A percentile compares a stretch with the other conserved stretches of the same genome.
These are phyloP conservation scores for Xylaria arbuscula DNA, from an alignment of 2,329 filamentous ascomycete species.

Conservation along the genomic window DNA sequence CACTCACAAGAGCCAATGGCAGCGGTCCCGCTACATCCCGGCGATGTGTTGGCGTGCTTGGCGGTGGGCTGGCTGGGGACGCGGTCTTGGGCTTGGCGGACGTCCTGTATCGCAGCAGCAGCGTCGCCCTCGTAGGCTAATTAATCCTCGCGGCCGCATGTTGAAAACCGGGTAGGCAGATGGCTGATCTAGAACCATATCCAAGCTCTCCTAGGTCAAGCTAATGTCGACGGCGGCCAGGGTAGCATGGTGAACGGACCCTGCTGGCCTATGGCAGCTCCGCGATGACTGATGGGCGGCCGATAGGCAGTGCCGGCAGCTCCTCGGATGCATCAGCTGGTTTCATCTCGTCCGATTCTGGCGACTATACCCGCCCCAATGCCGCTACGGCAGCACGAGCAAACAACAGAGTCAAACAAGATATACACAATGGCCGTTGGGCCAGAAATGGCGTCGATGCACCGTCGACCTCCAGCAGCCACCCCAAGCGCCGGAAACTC, in stretches of 20 bases:
- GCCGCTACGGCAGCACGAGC: constrained; percentile 13
- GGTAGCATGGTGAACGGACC: constrained; percentile 14
- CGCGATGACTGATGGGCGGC: constrained; percentile 1
- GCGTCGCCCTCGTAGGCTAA: background rate
- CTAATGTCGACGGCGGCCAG: constrained; percentile 14
- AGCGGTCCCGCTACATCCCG: constrained; percentile 2
- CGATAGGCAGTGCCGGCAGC: constrained; percentile 17
- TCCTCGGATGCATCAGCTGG: constrained; percentile 14
- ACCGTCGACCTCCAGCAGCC: background rate
- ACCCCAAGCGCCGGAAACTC: background rate
- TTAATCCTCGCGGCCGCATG: background rate
- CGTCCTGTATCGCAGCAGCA: background rate
- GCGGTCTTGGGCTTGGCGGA: background rate
- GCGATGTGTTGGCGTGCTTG: constrained; percentile 16
- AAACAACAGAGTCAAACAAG: constrained; percentile 14
- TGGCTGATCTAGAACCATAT: constrained; percentile 22
- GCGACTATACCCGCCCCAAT: constrained; percentile 19
- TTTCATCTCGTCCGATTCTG: constrained; percentile 19
- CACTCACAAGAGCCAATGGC: background rate
- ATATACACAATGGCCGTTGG: constrained; percentile 1
- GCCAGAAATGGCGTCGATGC: background rate
- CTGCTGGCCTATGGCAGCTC: constrained; percentile 22
- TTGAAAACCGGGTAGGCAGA: constrained; percentile 18
- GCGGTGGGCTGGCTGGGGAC: constrained; percentile 3
- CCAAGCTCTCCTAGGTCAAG: constrained; percentile 8